Conservation (phyloP, 352 stramenopile species). For the Phytophthora pisi region DNA sequence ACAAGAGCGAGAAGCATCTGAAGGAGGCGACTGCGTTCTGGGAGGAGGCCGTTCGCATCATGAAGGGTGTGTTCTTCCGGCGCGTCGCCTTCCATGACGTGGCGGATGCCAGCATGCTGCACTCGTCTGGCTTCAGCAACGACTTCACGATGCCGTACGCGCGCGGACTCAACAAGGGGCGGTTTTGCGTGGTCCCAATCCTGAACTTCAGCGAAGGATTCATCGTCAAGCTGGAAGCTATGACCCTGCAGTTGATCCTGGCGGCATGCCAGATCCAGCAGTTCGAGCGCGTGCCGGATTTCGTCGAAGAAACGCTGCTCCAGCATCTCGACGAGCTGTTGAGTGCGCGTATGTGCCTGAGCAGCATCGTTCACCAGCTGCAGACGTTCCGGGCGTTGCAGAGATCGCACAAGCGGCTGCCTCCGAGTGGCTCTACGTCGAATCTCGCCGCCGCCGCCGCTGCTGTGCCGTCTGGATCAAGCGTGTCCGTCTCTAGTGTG, state of each 20-base stretch:
- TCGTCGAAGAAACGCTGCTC: slow-evolving; percentile 69
- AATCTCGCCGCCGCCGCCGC: slow-evolving; percentile 26
- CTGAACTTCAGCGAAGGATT: slow-evolving; percentile 85
- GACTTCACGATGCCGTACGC: slow-evolving; percentile 36
- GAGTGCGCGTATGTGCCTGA: slow-evolving; percentile 76
- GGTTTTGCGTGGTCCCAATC: slow-evolving; percentile 79
- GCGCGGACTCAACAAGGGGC: slow-evolving; percentile 34
- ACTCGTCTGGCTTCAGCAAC: slow-evolving; percentile 37
- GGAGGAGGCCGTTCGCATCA: slow-evolving; percentile 76
- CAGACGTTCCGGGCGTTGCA: slow-evolving; percentile 70
- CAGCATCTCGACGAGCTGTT: slow-evolving; percentile 78
- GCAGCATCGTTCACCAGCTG: slow-evolving; percentile 75
- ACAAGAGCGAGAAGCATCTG: slow-evolving; percentile 78
- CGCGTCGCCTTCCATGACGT: slow-evolving; percentile 73
- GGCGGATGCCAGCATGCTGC: slow-evolving; percentile 31
- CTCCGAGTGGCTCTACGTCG: slow-evolving; percentile 36
- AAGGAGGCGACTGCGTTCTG: slow-evolving; percentile 81
- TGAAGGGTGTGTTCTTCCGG: slow-evolving; percentile 82
- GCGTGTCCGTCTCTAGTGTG: slow-evolving; percentile 38
- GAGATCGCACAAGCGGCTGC: slow-evolving; percentile 42
- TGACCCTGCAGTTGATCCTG: slow-evolving; percentile 75
- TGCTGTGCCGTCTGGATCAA: slow-evolving; percentile 30
- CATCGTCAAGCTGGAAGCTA: slow-evolving; percentile 66
- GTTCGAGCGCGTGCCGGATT: slow-evolving; percentile 76
- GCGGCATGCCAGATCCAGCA: slow-evolving; percentile 80